Conservation (phyloP, 148 eudicot genomes). For the Rhododendron ovatum region DNA sequence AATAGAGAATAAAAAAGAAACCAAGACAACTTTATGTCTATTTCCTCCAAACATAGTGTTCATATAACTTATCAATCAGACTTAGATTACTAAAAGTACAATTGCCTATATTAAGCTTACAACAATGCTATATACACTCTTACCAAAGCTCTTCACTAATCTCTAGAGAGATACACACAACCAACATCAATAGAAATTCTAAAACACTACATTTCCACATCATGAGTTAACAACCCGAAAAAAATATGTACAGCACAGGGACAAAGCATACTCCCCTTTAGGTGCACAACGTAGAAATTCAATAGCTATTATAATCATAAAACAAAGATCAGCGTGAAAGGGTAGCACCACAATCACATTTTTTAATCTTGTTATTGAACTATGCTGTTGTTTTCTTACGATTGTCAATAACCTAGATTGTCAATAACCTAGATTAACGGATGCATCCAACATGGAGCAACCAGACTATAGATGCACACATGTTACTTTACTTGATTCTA, state of each 20-base stretch:
- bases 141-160: neutral
- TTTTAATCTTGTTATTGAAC: neutral
- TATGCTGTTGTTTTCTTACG: neutral
- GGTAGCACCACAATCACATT: neutral
- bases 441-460: neutral
- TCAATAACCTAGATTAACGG: neutral
- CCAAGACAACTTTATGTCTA: neutral
- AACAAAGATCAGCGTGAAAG: conserved; percentile 5
- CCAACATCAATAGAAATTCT: too few species aligned
- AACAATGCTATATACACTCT: too few species aligned
- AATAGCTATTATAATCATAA: conserved; percentile 49
- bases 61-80: neutral
- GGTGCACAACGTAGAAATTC: conserved; percentile 60
- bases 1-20: neutral
- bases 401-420: neutral
- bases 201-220: neutral
- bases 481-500: neutral
- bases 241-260: neutral
- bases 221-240: neutral
- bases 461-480: neutral
- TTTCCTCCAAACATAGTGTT: neutral
- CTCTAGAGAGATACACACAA: neutral
- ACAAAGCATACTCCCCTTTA: conserved; percentile 51
- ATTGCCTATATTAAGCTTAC: too few species aligned
- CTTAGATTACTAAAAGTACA: neutral